phyloP scores from a whole-genome alignment of 2,329 filamentous ascomycete species.

The Ceratocystis diversiconidia region DNA sequence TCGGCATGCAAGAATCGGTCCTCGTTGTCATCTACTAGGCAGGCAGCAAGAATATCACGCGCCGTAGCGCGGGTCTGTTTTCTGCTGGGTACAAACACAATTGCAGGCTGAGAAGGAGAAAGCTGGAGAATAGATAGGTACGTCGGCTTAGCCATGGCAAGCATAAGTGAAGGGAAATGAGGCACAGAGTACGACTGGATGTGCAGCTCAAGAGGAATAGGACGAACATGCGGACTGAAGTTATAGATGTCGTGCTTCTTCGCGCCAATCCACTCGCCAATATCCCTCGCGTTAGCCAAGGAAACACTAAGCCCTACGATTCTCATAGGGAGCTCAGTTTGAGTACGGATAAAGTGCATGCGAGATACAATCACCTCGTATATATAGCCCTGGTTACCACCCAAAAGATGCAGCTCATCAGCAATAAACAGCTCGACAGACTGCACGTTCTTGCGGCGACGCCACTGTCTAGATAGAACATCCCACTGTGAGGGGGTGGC shows the following conservation, averaged over 20 bases:
- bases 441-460: conserved; percentile 88
- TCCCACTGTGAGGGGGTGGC: conserved; percentile 95
- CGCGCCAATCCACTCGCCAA: conserved; percentile 95
- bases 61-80: conserved; percentile 86
- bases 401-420: conserved; percentile 87
- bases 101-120: conserved; percentile 74
- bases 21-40: conserved; percentile 76
- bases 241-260: conserved; percentile 98
- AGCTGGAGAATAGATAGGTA: conserved; percentile 81
- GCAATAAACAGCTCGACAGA: conserved; percentile 83
- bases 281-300: conserved; percentile 78
- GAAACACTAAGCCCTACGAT: conserved; percentile 86
- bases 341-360: conserved; percentile 89
- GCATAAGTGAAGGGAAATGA: conserved; percentile 95
- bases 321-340: conserved; percentile 70
- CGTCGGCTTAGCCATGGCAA: conserved; percentile 92
- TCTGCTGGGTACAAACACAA: conserved; percentile 82
- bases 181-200: conserved; percentile 92
- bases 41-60: conserved; percentile 74
- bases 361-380: conserved; percentile 97
- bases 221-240: conserved; percentile 83
- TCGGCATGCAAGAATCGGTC: conserved; percentile 85
- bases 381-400: conserved; percentile 70
- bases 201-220: conserved; percentile 80
- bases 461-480: conserved; percentile 88